phyloP scores from a whole-genome alignment of 495 filamentous ascomycete species.

The Trichoderma asperelloides region DNA sequence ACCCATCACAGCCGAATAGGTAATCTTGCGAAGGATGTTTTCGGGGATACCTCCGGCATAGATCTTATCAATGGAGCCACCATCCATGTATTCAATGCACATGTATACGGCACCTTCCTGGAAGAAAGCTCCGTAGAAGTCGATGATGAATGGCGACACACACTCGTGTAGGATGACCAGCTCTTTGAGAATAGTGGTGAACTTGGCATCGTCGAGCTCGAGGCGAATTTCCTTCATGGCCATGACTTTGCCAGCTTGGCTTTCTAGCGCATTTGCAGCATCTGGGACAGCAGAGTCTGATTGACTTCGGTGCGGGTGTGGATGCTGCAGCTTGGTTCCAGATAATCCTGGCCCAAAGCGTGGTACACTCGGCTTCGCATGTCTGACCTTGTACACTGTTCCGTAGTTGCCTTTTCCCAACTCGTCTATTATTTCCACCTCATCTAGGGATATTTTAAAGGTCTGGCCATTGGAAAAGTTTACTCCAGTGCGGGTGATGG shows the following conservation, averaged over 20 bases:
- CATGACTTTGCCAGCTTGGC: conserved; percentile 69
- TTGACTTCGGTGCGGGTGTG: neutral
- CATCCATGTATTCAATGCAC: conserved; percentile 99
- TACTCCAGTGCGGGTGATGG: conserved; percentile 78
- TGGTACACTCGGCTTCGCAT: conserved; percentile 68
- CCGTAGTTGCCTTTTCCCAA: conserved; percentile 98
- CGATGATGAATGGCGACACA: conserved; percentile 89
- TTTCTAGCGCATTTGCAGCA: conserved; percentile 12
- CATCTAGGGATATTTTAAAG: conserved; percentile 91
- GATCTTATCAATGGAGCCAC: conserved; percentile 94
- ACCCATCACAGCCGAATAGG: conserved; percentile 83
- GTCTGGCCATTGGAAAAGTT: conserved; percentile 83
- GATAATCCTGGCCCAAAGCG: conserved; percentile 67
- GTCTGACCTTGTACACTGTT: conserved; percentile 92
- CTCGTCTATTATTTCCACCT: conserved; percentile 91
- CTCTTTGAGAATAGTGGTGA: conserved; percentile 96
- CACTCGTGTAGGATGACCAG: conserved; percentile 94
- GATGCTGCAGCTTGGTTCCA: neutral
- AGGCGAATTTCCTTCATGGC: conserved; percentile 99
- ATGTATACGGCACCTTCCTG: conserved; percentile 99
- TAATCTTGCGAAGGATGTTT: conserved; percentile 79
- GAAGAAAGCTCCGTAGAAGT: conserved; percentile 98
- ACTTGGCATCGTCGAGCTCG: conserved; percentile 92
- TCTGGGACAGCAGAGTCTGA: conserved; percentile 6
- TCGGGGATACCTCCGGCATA: conserved; percentile 94